A percentile compares a stretch with the other conserved stretches of the same genome.
Evolutionary conservation across 192 early-diverging fungal genomes (phyloP).

Genomic region (Spinellus fusiger): DNA sequence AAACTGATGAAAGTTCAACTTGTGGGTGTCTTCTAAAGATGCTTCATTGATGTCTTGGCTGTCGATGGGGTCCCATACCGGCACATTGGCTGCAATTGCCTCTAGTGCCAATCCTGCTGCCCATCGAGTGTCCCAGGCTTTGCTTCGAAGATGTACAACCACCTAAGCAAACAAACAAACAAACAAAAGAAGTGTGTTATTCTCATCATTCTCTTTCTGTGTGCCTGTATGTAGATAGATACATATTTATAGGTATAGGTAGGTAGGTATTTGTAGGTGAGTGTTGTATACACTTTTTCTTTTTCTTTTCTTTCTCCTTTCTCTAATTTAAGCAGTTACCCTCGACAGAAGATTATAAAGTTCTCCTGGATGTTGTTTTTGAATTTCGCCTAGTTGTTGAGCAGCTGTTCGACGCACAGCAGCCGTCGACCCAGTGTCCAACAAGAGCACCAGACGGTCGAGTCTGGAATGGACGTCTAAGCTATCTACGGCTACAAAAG

Average conservation of each 20-base stretch:
- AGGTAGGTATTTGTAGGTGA: too few species aligned
- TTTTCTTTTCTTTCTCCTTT: too few species aligned
- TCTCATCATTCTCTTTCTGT: not conserved
- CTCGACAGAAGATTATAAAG: slow-evolving; percentile 81
- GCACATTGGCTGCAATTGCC: slow-evolving; percentile 85
- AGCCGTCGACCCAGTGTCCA: slow-evolving; percentile 91
- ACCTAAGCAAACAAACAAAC: slow-evolving; percentile 46
- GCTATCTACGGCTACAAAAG: not conserved
- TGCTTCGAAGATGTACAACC: slow-evolving; percentile 77
- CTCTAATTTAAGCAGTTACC: slow-evolving; percentile 31
- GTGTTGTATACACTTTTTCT: not conserved
- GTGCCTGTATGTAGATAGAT: not conserved
- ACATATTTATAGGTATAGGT: not conserved
- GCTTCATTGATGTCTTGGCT: slow-evolving; percentile 8
- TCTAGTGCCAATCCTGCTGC: slow-evolving; percentile 92
- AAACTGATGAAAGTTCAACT: slow-evolving; percentile 73
- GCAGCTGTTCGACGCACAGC: slow-evolving; percentile 87
- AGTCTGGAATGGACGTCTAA: slow-evolving; percentile 49
- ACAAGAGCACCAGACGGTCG: slow-evolving; percentile 86
- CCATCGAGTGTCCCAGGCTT: slow-evolving; percentile 91
- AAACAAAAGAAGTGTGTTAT: not conserved
- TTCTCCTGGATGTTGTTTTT: slow-evolving; percentile 90
- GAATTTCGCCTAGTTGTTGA: slow-evolving; percentile 91
- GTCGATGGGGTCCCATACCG: slow-evolving; percentile 69
- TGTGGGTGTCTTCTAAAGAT: slow-evolving; percentile 35